Percentiles rank a stretch among this genome's conserved stretches.
Evolutionary conservation across 306 rosid genomes (phyloP).

Genomic region (Abrus precatorius): DNA sequence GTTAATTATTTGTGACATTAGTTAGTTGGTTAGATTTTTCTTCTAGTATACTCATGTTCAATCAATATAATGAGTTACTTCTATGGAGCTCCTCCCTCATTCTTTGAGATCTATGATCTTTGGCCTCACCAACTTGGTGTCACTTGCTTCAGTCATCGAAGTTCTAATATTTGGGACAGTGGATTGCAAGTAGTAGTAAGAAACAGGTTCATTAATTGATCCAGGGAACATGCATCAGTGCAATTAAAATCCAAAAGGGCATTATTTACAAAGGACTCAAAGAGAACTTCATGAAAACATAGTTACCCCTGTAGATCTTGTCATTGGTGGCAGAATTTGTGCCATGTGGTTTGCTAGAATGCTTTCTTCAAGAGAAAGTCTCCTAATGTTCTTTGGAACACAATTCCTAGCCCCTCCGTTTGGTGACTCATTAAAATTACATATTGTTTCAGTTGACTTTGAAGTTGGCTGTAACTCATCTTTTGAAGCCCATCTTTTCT

Average conservation of each 20-base stretch:
- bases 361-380: slow-evolving; percentile 81
- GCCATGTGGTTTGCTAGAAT: slow-evolving; percentile 59
- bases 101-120: too few species aligned
- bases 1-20: too few species aligned
- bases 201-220: neutral
- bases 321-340: slow-evolving; percentile 48
- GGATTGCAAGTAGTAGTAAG: too few species aligned
- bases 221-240: neutral
- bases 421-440: slow-evolving; percentile 44
- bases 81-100: too few species aligned
- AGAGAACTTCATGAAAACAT: slow-evolving; percentile 18
- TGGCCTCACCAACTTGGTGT: too few species aligned
- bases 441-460: slow-evolving; percentile 47
- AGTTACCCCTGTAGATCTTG: slow-evolving; percentile 63
- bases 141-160: too few species aligned
- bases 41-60: too few species aligned
- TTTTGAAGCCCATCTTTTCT: slow-evolving; percentile 67
- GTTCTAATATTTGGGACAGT: too few species aligned
- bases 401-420: slow-evolving; percentile 44
- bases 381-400: slow-evolving; percentile 56
- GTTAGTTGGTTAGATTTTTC: too few species aligned
- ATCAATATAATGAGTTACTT: too few species aligned
- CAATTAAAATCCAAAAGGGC: neutral
- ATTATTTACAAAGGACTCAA: slow-evolving; percentile 11
- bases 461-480: slow-evolving; percentile 50